Evolutionary conservation across 768 basidiomycete genomes (phyloP), one percentile per base, ranked within the genome.

Genomic region (Mycena indigotica): DNA sequence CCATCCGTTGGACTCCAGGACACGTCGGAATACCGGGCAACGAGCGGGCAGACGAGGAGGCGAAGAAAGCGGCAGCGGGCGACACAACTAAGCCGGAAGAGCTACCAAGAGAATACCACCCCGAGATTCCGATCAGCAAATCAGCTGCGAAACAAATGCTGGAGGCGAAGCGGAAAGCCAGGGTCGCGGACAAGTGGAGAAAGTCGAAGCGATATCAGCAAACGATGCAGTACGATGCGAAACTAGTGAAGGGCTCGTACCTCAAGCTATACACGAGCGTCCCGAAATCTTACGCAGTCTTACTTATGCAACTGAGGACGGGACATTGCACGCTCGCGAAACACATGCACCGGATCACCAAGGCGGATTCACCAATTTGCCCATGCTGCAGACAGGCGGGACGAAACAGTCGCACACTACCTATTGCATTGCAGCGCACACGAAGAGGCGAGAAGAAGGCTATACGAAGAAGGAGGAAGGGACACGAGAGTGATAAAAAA

Each of bases 1-100:
- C 54, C 1, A 38, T 69, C 0, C 45, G 50, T 1, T 70, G 67
- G 67, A 25, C 56, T 0, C 67, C 68, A 0, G 66, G 67, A 2
- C 68, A 69, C 21, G 21, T 17, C 10, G 65, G 49, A n/a, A 1
- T 52, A 1, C n/a, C n/a, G n/a, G n/a, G n/a, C n/a, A n/a, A n/a
- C n/a, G n/a, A n/a, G n/a, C n/a, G n/a, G n/a, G n/a, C n/a, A n/a
- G n/a, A n/a, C n/a, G n/a, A n/a, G n/a, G n/a, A n/a, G n/a, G n/a
- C n/a, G n/a, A n/a, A n/a, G n/a, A n/a, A n/a, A n/a, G n/a, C n/a
- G n/a, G n/a, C n/a, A n/a, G n/a, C n/a, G n/a, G n/a, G n/a, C n/a
- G 2, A 45, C 0, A 44, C 53, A 17, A 10, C 4, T 2, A 10
- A 3, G n/a, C n/a, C n/a, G 19, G 0, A 4, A 8, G 21, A 0